A percentile compares a stretch with the other conserved stretches of the same genome.
phyloP scores from a whole-genome alignment of 1,284 basidiomycete genomes.

The Cryptococcus sp. region DNA sequence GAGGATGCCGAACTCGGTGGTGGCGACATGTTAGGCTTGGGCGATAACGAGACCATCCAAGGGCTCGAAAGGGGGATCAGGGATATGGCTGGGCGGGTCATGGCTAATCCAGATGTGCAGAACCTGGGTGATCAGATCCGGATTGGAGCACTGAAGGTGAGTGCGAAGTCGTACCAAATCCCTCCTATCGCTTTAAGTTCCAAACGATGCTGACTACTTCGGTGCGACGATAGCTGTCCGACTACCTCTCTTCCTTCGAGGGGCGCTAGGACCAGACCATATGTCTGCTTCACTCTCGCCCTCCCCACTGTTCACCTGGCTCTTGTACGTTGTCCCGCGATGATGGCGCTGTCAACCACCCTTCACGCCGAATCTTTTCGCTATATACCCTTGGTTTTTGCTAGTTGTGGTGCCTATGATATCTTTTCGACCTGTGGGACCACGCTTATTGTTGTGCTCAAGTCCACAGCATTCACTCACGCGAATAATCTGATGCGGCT shows the following conservation, averaged over 20 bases:
- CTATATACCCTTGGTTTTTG: too few species aligned
- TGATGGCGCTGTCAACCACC: too few species aligned
- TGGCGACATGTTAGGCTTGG: constrained; percentile 62
- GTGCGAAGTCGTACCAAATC: constrained; percentile 30
- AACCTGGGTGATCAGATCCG: constrained; percentile 81
- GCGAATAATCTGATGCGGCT: too few species aligned
- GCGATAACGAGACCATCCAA: constrained; percentile 65
- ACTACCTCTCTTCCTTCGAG: constrained; percentile 20
- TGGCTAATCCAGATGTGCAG: constrained; percentile 89
- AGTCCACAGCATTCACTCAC: too few species aligned
- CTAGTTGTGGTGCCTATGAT: too few species aligned
- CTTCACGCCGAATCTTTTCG: too few species aligned
- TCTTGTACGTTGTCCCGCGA: too few species aligned
- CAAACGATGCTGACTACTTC: not conserved
- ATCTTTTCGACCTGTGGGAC: too few species aligned
- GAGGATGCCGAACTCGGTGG: constrained; percentile 53
- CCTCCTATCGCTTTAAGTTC: not conserved
- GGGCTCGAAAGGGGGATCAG: constrained; percentile 72
- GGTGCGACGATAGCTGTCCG: constrained; percentile 16
- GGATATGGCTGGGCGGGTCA: constrained; percentile 73
- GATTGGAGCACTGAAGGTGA: constrained; percentile 79
- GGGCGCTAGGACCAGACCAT: constrained; percentile 1
- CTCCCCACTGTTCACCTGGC: too few species aligned
- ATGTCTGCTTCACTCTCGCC: constrained; percentile 3
- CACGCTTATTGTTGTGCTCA: too few species aligned